Base-by-base conservation (phyloP, 371 early-diverging fungal species). In the Smittium culicis region DNA sequence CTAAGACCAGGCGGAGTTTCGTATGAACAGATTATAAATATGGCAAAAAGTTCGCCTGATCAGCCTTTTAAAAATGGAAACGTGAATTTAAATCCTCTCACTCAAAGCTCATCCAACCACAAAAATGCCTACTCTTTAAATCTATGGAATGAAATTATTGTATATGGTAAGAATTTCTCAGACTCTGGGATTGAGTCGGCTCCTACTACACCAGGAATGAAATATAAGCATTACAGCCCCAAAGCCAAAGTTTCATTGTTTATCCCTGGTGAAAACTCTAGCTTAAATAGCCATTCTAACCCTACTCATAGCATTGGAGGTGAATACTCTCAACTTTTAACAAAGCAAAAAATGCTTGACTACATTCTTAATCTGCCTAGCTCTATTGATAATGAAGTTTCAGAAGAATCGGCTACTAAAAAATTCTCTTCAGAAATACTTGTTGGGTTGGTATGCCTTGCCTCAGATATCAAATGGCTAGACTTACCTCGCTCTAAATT, bases 161-260 rank as follows among this genome's bases (percentile, higher is more conserved):
- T 92, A 5, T 95, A 92, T 72, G 80, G 83, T 34, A 87, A 85
- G 60, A 85, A 89, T 73, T 91, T 90, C 77, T 80, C 80, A 0
- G 88, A 88, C 65, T 76, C 72, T 2, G 72, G 64, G 8, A 73
- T 91, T 69, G 94, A 93, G 65, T 72, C 71, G 56, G 81, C 85
- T 3, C 97, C 96, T 0, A 90, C 91, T 0, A 95, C 97, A 24
- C 99, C 99, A 5, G 99, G 99, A 1, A 97, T 95, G 93, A 98
- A 99, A 77, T 99, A 99, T 71, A 85, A 94, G 31, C 99, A 99
- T 80, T 99, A 99, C 74, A 89, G 96, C 5, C 99, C 99, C 2
- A 82, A 88, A 32, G 92, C 91, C 0, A 82, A 83, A 64, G 94
- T 98, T 14, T 80, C 91, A 2, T 70, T 96, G 55, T 77, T 94